These are phyloP conservation scores for Discostella stelligera DNA, from an alignment of 352 stramenopile species.

Conservation along the genomic window DNA sequence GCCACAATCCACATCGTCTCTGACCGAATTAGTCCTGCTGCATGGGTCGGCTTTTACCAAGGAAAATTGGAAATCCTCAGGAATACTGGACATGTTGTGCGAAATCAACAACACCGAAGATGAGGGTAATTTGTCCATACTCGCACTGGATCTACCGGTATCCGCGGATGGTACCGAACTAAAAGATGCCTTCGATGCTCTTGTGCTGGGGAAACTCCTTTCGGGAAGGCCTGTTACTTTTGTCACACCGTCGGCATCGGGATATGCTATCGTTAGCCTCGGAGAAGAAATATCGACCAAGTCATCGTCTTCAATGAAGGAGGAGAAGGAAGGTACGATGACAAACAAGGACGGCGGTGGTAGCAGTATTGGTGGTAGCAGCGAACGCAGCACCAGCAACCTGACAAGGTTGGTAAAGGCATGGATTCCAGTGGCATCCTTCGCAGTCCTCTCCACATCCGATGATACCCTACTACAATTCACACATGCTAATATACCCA, in stretches of 20 bases:
- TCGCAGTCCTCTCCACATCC: slow-evolving; percentile 22
- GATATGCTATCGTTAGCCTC: slow-evolving; percentile 55
- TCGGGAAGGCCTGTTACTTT: slow-evolving; percentile 33
- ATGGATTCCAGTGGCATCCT: slow-evolving; percentile 73
- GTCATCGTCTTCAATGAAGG: not conserved
- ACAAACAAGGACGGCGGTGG: not conserved
- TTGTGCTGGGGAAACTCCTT: slow-evolving; percentile 28
- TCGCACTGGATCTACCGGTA: slow-evolving; percentile 65
- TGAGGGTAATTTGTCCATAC: slow-evolving; percentile 42
- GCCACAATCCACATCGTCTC: no score
- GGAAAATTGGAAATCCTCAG: slow-evolving; percentile 69
- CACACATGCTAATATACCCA: slow-evolving; percentile 14
- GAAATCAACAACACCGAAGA: slow-evolving; percentile 37
- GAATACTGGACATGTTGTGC: slow-evolving; percentile 60
- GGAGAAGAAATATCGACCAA: slow-evolving; percentile 16
- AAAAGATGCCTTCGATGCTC: slow-evolving; percentile 28
- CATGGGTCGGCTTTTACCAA: slow-evolving; percentile 75
- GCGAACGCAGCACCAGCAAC: slow-evolving; percentile 2
- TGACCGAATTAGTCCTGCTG: slow-evolving; percentile 59
- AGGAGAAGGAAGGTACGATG: not conserved
- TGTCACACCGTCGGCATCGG: slow-evolving; percentile 70
- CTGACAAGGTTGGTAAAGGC: slow-evolving; percentile 31
- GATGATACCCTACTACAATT: slow-evolving; percentile 21
- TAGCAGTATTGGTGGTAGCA: not conserved
- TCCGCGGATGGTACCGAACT: slow-evolving; percentile 39